Evolutionary conservation across 192 early-diverging fungal genomes (phyloP), one percentile per base, ranked within the genome.

Genomic region (Backusella circina): DNA sequence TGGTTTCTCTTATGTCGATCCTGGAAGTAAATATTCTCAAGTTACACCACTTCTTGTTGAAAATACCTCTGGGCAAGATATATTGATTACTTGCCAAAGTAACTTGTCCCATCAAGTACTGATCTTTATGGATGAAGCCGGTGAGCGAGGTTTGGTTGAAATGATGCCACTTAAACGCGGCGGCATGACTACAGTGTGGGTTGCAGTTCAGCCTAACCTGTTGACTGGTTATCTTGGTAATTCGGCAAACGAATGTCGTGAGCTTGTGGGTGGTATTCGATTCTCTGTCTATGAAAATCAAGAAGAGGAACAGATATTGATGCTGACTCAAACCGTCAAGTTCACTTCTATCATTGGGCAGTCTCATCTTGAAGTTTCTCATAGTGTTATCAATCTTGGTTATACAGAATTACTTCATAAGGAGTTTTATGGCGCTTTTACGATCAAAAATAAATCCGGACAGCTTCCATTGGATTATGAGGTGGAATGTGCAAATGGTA

Each of bases 311-410:
- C 70, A 89, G 18, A 76, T 89, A n/a, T 80, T 83, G 31, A 79
- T 92, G 16, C 77, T 84, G 7, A 90, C 87, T 8, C 94, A 96
- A 71, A 93, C 92, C 1, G 86, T 94, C 31, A 93, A 91, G 70
- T 96, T 96, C 50, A 88, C 83, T 5, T 92, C 95, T 0, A 82
- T 91, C 21, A 95, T 95, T 80, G 95, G 95, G 2, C 88, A 91
- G 23, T 95, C 95, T 4, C 80, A 90, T 73, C 75, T 95, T 21
- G 78, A 85, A n/a, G 84, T 95, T 0, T 92, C 92, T 0, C 83
- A 90, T 18, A 83, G 77, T 0, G 28, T 91, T 1, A 86, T 96
- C 51, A 91, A 93, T 50, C 83, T 96, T 51, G 94, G 95, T 0
- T 83, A 82, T 47, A 85, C 87, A 5, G 75, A 78, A 5, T 70